Conservation (phyloP, 1,284 basidiomycete species). For the Austroboletus olivaceoglutinosus region DNA sequence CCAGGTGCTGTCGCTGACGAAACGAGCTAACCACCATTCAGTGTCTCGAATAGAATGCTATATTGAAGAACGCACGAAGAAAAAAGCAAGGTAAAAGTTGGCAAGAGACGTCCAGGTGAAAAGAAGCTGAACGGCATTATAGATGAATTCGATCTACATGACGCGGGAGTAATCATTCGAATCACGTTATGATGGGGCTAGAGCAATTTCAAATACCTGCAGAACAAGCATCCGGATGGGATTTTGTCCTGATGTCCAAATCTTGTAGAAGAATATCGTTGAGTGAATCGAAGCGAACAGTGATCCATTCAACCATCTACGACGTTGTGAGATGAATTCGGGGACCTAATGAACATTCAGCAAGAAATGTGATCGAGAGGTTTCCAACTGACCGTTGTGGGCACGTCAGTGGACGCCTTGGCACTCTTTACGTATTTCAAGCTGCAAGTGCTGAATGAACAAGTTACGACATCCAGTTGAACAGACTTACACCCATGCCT, state of each 20-base stretch:
- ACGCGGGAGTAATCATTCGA: constrained; percentile 1
- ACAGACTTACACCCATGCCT: constrained; percentile 71
- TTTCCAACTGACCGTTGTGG: constrained; percentile 54
- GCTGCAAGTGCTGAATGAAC: constrained; percentile 37
- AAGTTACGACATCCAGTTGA: background rate
- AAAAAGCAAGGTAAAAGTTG: constrained; percentile 82
- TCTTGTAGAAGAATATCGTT: constrained; percentile 78
- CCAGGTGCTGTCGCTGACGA: constrained; percentile 65
- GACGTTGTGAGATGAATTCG: constrained; percentile 89
- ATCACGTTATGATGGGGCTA: background rate
- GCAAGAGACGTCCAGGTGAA: constrained; percentile 85
- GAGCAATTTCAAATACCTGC: constrained; percentile 42
- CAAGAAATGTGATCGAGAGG: background rate
- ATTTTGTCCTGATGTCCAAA: constrained; percentile 89
- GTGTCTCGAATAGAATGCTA: constrained; percentile 4
- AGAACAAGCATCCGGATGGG: constrained; percentile 82
- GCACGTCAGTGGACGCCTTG: constrained; percentile 86
- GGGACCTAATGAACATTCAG: constrained; percentile 47
- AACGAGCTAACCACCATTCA: constrained; percentile 51
- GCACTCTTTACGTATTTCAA: constrained; percentile 91
- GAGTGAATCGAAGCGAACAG: constrained; percentile 86
- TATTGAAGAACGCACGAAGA: constrained; percentile 56
- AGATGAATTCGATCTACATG: constrained; percentile 71
- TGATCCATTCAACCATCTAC: constrained; percentile 89
- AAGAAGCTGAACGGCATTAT: constrained; percentile 74